Conservation (phyloP, 106 monocot species). For the Dactylorhiza incarnata region DNA sequence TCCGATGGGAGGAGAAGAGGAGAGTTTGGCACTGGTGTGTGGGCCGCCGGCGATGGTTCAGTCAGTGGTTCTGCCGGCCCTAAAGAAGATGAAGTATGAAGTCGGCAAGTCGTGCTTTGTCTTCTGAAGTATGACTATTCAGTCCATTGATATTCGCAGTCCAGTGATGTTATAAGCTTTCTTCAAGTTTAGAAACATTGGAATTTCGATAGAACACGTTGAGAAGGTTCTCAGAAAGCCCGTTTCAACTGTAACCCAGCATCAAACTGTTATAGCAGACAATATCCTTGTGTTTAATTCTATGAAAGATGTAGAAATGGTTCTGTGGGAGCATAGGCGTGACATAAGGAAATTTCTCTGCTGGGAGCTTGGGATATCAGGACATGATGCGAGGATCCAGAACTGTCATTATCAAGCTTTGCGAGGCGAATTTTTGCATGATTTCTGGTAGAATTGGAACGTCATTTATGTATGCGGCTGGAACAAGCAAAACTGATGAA, state of each 20-base stretch:
- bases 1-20: conserved; percentile 33
- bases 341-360: conserved; percentile 69
- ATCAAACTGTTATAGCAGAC: conserved; percentile 33
- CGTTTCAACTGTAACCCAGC: conserved; percentile 20
- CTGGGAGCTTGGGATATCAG: conserved; percentile 87
- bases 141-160: too few relatives aligned
- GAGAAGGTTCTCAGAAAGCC: too few relatives aligned
- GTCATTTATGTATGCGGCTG: background rate
- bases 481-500: background rate
- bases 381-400: conserved; percentile 76
- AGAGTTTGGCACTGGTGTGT: conserved; percentile 58
- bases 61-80: conserved; percentile 44
- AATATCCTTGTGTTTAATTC: conserved; percentile 22
- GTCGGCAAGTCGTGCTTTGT: conserved; percentile 26
- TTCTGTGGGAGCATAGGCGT: conserved; percentile 80
- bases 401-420: conserved; percentile 29
- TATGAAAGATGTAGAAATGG: conserved; percentile 46
- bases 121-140: conserved; percentile 19
- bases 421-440: background rate
- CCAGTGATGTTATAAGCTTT: too few relatives aligned
- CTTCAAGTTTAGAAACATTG: too few relatives aligned
- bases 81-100: conserved; percentile 73
- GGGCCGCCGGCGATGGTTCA: conserved; percentile 82
- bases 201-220: too few relatives aligned
- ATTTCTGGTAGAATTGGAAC: background rate